phyloP scores from a whole-genome alignment of 2,329 filamentous ascomycete genomes.

The Alternaria gaisen region DNA sequence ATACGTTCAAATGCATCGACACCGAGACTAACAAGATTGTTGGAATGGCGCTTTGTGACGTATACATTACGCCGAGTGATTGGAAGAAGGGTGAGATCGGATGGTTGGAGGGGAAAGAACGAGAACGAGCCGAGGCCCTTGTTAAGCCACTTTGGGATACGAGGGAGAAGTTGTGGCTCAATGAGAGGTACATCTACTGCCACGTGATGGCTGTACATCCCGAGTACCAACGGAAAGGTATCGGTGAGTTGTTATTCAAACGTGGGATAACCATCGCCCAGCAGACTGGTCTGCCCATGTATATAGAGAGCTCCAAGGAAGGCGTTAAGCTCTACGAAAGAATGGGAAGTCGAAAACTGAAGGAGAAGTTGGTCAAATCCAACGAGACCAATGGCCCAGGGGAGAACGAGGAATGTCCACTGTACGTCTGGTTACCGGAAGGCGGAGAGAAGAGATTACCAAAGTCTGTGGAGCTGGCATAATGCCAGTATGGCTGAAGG shows the following conservation, averaged over 20 bases:
- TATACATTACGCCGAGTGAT: constrained; percentile 55
- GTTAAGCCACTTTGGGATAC: constrained; percentile 50
- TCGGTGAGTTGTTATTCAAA: constrained; percentile 55
- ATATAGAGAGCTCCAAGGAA: constrained; percentile 58
- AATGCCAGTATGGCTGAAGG: neutral
- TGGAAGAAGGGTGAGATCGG: constrained; percentile 56
- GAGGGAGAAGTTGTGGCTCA: constrained; percentile 33
- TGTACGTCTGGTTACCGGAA: constrained; percentile 31
- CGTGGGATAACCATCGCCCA: constrained; percentile 50
- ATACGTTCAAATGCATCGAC: constrained; percentile 61
- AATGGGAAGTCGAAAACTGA: constrained; percentile 56
- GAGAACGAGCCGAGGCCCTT: constrained; percentile 56
- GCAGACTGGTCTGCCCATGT: constrained; percentile 53
- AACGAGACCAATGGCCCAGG: constrained; percentile 18
- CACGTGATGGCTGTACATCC: constrained; percentile 59
- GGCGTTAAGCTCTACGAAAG: constrained; percentile 58
- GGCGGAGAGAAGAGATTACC: constrained; percentile 20
- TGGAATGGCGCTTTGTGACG: constrained; percentile 60
- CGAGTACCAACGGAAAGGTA: constrained; percentile 53
- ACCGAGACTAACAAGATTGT: constrained; percentile 55
- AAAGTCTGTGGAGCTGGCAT: constrained; percentile 23
- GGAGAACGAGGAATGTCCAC: constrained; percentile 19
- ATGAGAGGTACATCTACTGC: constrained; percentile 34
- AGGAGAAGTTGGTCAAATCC: constrained; percentile 47
- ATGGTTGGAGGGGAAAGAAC: constrained; percentile 58